Conservation (phyloP, 768 basidiomycete genomes). For the Macrolepiota albuminosa region DNA sequence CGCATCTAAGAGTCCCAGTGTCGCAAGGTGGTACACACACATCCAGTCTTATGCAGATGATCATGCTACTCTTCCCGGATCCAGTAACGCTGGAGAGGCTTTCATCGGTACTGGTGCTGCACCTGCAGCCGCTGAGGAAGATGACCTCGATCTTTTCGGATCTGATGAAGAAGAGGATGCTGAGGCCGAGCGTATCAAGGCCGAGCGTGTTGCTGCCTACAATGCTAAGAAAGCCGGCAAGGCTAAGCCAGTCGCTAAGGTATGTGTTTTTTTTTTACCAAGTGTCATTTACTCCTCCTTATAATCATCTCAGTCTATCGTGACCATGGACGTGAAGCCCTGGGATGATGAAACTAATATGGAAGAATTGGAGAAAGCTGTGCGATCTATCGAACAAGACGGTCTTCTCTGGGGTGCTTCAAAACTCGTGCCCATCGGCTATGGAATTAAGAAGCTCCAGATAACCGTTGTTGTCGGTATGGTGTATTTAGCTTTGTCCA, state of each 20-base stretch:
- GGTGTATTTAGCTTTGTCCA: constrained; percentile 18
- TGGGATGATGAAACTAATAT: constrained; percentile 99
- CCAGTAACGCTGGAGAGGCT: constrained; percentile 74
- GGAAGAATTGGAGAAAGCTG: constrained; percentile 74
- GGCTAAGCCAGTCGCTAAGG: constrained; percentile 86
- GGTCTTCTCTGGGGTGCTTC: constrained; percentile 96
- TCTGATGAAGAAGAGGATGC: constrained; percentile 79
- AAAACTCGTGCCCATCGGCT: constrained; percentile 91
- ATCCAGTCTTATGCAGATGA: constrained; percentile 84
- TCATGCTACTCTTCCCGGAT: constrained; percentile 74
- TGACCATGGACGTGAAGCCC: constrained; percentile 97
- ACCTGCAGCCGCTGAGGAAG: constrained; percentile 50
- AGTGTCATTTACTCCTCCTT: constrained; percentile 2
- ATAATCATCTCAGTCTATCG: constrained; percentile 68
- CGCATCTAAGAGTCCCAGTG: constrained; percentile 62
- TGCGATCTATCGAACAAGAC: constrained; percentile 81
- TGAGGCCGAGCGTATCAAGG: constrained; percentile 84
- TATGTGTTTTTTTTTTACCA: constrained; percentile 20
- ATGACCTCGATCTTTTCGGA: constrained; percentile 86
- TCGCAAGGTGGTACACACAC: constrained; percentile 91
- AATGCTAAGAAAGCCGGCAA: constrained; percentile 91
- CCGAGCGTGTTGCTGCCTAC: constrained; percentile 91
- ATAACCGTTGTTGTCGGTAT: constrained; percentile 55
- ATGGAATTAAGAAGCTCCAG: constrained; percentile 88
- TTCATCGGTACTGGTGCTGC: constrained; percentile 51